phyloP scores from a whole-genome alignment of 495 filamentous ascomycete genomes.

The Poronia punctata region DNA sequence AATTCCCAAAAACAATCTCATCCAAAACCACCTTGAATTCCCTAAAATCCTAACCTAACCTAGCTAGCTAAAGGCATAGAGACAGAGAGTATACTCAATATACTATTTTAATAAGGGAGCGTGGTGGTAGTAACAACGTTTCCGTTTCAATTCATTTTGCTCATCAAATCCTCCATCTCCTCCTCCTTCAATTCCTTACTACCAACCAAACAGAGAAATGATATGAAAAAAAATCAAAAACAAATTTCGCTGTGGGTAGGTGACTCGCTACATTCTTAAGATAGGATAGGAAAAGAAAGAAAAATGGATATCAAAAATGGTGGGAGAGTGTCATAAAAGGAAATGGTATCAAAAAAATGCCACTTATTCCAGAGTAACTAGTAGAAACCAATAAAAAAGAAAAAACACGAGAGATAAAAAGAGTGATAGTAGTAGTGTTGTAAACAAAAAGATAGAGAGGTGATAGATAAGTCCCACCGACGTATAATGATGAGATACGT shows the following conservation, averaged over 20 bases:
- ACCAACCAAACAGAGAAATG: conserved; percentile 8
- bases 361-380: not conserved
- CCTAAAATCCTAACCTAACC: too few species aligned
- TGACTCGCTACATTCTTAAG: conserved; percentile 9
- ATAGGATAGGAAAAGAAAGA: conserved; percentile 9
- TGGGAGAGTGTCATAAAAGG: not conserved
- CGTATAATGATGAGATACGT: not conserved
- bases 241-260: conserved; percentile 4
- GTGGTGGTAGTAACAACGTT: too few species aligned
- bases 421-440: not conserved
- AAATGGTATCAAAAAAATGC: conserved; percentile 7
- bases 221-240: conserved; percentile 11
- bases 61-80: too few species aligned
- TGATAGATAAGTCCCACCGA: too few species aligned
- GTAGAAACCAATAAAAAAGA: not conserved
- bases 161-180: not conserved
- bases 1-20: too few species aligned
- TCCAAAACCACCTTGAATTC: too few species aligned
- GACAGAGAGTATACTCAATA: too few species aligned
- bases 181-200: not conserved
- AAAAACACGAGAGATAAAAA: not conserved
- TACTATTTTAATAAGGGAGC: too few species aligned
- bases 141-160: conserved; percentile 2
- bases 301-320: conserved; percentile 13
- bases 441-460: not conserved